Evolutionary conservation across 2,329 filamentous ascomycete species (phyloP).

Genomic region (Aurifilum marmelostoma): DNA sequence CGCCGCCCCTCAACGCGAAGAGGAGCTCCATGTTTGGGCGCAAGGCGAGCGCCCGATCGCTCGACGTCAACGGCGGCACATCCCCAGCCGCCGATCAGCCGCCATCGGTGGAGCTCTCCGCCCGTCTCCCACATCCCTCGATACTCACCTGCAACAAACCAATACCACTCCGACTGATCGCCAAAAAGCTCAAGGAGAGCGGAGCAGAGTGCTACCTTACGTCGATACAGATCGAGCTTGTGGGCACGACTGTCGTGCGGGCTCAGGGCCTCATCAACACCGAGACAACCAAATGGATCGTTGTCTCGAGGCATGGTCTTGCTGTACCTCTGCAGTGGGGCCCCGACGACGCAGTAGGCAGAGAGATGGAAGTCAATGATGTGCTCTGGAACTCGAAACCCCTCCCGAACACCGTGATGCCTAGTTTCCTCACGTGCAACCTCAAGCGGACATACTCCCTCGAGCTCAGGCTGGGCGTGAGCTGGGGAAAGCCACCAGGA

Average conservation of each 20-base stretch:
- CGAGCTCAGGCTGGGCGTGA: slow-evolving; percentile 78
- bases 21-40: slow-evolving; percentile 45
- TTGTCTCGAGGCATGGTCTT: slow-evolving; percentile 73
- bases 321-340: slow-evolving; percentile 67
- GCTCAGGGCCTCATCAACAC: slow-evolving; percentile 74
- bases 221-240: slow-evolving; percentile 78
- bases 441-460: slow-evolving; percentile 80
- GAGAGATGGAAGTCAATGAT: slow-evolving; percentile 71
- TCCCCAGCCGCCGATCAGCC: slow-evolving; percentile 41
- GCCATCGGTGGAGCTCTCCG: slow-evolving; percentile 75
- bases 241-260: slow-evolving; percentile 77
- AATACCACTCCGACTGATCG: slow-evolving; percentile 76
- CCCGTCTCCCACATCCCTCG: slow-evolving; percentile 81
- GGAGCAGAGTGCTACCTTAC: slow-evolving; percentile 74
- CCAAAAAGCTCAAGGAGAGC: slow-evolving; percentile 74
- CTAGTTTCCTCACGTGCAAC: slow-evolving; percentile 88
- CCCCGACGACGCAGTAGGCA: slow-evolving; percentile 60
- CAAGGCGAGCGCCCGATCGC: slow-evolving; percentile 20
- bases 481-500: slow-evolving; percentile 64
- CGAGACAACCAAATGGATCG: slow-evolving; percentile 75
- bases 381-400: slow-evolving; percentile 72
- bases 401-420: slow-evolving; percentile 84
- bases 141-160: slow-evolving; percentile 89
- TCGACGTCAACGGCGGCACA: slow-evolving; percentile 13
- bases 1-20: slow-evolving; percentile 51